phyloP scores from a whole-genome alignment of 2,329 filamentous ascomycete genomes.

The Allantophomopsis cytisporea region DNA sequence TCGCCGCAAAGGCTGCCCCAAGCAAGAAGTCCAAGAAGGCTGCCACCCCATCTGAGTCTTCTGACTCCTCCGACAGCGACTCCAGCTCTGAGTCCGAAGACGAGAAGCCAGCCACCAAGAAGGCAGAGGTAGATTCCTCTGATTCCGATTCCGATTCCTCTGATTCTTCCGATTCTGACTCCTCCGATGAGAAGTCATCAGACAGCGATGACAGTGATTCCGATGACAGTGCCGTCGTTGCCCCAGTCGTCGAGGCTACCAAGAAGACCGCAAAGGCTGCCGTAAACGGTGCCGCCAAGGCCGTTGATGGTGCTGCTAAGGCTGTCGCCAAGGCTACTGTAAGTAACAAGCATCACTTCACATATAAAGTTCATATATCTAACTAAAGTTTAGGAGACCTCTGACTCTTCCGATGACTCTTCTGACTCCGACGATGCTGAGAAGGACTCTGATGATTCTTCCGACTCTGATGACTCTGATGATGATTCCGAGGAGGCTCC shows the following conservation, averaged over 20 bases:
- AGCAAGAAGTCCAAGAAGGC: slow-evolving; percentile 33
- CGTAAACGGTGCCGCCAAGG: slow-evolving; percentile 16
- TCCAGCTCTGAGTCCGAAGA: slow-evolving; percentile 21
- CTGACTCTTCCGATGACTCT: slow-evolving; percentile 1
- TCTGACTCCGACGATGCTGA: slow-evolving; percentile 5
- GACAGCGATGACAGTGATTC: slow-evolving; percentile 16
- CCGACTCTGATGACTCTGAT: slow-evolving; percentile 9
- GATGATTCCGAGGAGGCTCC: slow-evolving; percentile 21
- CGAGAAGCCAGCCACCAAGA: slow-evolving; percentile 16
- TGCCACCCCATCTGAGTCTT: slow-evolving; percentile 25
- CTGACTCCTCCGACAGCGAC: slow-evolving; percentile 21
- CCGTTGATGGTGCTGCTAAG: too few relatives aligned
- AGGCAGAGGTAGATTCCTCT: slow-evolving; percentile 21
- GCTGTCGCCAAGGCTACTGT: slow-evolving; percentile 17
- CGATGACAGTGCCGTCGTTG: slow-evolving; percentile 14
- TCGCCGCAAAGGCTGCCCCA: slow-evolving; percentile 27
- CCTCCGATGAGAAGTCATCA: slow-evolving; percentile 13
- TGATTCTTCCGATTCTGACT: slow-evolving; percentile 10
- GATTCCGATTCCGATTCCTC: slow-evolving; percentile 19
- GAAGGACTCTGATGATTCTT: slow-evolving; percentile 10
- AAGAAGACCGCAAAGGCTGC: slow-evolving; percentile 11
- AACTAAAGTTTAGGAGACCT: slow-evolving; percentile 6
- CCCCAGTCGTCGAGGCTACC: slow-evolving; percentile 4
- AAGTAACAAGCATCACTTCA: slow-evolving; percentile 5
- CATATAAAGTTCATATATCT: slow-evolving; percentile 2